These are phyloP conservation scores for Thymus mandschuricus DNA, from an alignment of 257 asterid species.

Conservation along the genomic window DNA sequence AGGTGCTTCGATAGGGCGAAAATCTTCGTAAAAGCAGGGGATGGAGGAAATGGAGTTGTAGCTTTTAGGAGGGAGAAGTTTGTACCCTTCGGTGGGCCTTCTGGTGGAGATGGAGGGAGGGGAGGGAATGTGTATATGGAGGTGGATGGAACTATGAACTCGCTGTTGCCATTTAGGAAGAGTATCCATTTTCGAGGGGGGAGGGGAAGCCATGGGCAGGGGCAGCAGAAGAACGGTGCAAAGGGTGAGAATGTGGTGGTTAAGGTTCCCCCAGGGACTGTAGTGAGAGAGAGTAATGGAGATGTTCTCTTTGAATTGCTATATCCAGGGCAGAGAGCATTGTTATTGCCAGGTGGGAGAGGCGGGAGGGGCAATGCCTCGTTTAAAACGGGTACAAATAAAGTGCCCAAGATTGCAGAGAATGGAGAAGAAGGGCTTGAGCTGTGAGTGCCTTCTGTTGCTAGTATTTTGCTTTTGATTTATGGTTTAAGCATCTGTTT, in stretches of 20 bases:
- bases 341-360: too few species aligned
- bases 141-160: slow-evolving; percentile 84
- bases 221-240: slow-evolving; percentile 73
- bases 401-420: slow-evolving; percentile 94
- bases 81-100: slow-evolving; percentile 94
- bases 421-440: slow-evolving; percentile 91
- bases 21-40: slow-evolving; percentile 80
- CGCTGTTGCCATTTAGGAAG: slow-evolving; percentile 82
- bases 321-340: slow-evolving; percentile 77
- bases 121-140: slow-evolving; percentile 85
- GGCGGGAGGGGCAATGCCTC: too few species aligned
- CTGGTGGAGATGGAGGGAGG: slow-evolving; percentile 98
- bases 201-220: slow-evolving; percentile 89
- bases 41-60: slow-evolving; percentile 95
- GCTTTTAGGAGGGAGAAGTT: slow-evolving; percentile 94
- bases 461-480: slow-evolving; percentile 16
- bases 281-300: slow-evolving; percentile 70
- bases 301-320: slow-evolving; percentile 73
- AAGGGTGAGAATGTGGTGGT: slow-evolving; percentile 80
- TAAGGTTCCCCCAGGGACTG: slow-evolving; percentile 95
- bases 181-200: slow-evolving; percentile 84
- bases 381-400: too few species aligned
- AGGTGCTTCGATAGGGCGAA: slow-evolving; percentile 92
- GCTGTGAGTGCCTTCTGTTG: slow-evolving; percentile 53
- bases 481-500: slow-evolving; percentile 9